These are phyloP conservation scores for Coelastrella sp. DNA, from an alignment of 139 green algal species.

Conservation along the genomic window DNA sequence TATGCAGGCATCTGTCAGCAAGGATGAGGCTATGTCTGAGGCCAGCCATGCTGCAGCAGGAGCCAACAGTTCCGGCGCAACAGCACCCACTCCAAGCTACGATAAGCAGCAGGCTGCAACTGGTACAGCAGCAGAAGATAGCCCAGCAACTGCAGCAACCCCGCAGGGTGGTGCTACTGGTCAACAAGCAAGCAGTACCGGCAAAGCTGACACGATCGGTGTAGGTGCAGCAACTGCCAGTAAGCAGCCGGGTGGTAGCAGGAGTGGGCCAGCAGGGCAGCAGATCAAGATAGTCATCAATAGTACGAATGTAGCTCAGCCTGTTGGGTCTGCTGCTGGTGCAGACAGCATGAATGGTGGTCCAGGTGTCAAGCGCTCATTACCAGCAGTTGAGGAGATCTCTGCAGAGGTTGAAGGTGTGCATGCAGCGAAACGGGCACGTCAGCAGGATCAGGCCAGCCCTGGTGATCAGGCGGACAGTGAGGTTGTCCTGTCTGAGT, in stretches of 20 bases:
- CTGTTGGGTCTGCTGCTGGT: background rate
- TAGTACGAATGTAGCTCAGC: background rate
- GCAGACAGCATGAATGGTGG: background rate
- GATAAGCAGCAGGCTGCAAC: no score
- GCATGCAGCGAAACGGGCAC: constrained; percentile 25
- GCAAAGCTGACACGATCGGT: background rate
- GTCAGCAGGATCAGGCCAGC: background rate
- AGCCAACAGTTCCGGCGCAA: constrained; percentile 4
- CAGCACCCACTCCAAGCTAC: background rate
- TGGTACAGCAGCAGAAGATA: background rate
- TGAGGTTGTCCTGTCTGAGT: constrained; percentile 1
- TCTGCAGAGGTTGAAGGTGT: background rate
- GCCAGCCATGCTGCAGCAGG: constrained; percentile 48
- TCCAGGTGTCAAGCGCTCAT: background rate
- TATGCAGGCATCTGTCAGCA: constrained; percentile 34
- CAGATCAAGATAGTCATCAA: constrained; percentile 37
- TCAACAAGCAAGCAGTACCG: background rate
- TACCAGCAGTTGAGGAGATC: background rate
- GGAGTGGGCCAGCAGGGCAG: background rate
- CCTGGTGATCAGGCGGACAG: background rate
- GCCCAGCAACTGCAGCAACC: background rate
- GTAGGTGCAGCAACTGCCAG: constrained; percentile 21
- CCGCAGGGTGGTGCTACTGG: background rate
- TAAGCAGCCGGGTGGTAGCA: background rate
- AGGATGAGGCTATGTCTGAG: constrained; percentile 41